These are phyloP conservation scores for Fusarium nematophilum DNA, from an alignment of 2,329 filamentous ascomycete species.

Conservation along the genomic window DNA sequence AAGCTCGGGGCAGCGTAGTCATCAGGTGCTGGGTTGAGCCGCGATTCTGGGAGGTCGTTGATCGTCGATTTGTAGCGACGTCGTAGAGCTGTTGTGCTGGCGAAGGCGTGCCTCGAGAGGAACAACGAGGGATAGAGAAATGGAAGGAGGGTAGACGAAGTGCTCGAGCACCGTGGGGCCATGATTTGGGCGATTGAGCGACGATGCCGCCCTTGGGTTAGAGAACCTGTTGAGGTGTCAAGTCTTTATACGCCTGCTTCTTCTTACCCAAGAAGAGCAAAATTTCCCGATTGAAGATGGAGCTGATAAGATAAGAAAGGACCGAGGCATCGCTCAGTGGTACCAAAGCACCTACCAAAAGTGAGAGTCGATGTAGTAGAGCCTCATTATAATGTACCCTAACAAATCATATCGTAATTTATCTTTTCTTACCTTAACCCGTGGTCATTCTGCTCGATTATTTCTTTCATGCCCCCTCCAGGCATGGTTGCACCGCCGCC, in stretches of 20 bases:
- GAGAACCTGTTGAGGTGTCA: constrained; percentile 3
- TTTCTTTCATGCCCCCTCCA: too few species aligned
- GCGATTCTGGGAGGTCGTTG: constrained; percentile 60
- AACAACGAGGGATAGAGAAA: constrained; percentile 65
- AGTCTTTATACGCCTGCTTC: constrained; percentile 9
- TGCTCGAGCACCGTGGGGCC: constrained; percentile 43
- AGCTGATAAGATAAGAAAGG: constrained; percentile 38
- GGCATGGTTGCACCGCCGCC: constrained; percentile 1
- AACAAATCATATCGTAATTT: too few species aligned
- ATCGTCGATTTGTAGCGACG: constrained; percentile 44
- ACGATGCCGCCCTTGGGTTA: constrained; percentile 7
- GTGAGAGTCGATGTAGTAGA: neutral
- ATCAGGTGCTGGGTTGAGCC: constrained; percentile 83
- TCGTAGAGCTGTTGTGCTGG: constrained; percentile 19
- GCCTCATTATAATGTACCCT: neutral
- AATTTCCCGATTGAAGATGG: constrained; percentile 17
- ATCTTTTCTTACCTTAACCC: too few species aligned
- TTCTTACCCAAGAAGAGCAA: constrained; percentile 1
- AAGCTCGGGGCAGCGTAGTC: constrained; percentile 88
- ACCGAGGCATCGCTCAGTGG: neutral
- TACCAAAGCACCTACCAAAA: neutral
- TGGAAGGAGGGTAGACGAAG: constrained; percentile 42
- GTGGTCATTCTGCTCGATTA: too few species aligned
- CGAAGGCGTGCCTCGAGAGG: constrained; percentile 29
- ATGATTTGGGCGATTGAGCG: constrained; percentile 30